Base-by-base conservation (phyloP, 805 yeast genomes). In the Kurtzmaniella cleridarum region DNA sequence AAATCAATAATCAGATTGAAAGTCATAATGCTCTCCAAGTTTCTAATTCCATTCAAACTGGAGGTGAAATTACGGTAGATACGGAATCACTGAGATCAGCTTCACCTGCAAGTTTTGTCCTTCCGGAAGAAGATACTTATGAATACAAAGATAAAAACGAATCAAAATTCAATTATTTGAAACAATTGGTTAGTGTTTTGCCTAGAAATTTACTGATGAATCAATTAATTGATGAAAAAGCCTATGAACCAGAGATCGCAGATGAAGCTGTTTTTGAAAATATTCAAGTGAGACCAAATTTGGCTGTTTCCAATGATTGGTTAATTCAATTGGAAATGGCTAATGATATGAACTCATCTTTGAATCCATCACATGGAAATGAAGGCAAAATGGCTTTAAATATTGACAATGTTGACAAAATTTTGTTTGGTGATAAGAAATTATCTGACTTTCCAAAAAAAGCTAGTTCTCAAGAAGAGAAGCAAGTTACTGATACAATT, bases 181-280 rank as follows among this genome's bases (percentile, higher is more conserved):
- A 57, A 36, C 64, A 59, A 30, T 46, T 66, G 30, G 60, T 64
- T 9, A 57, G 55, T 30, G 52, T 51, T 2, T 46, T 63, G 8
- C 71, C 72, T 1, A 45, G 51, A n/a, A 51, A 55, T 29, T 41
- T 50, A 15, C 53, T 53, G 46, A 54, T 57, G 48, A 47, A 51
- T 37, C 73, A 69, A 2, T 54, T 78, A 15, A 68, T 81, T 5
- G 67, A 73, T 35, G 85, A 81, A 46, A 81, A 78, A 49, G 83
- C 78, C 2, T 84, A 76, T 53, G 93, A 84, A 55, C 91, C 91
- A 0, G 77, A 78, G 71, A 55, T 73, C 52, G 28, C 48, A 1
- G 56, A 68, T 62, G 44, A 57, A 66, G 47, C 62, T 40, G 49
- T 53, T 29, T 50, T 69, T 53, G 57, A 59, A 30, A 47, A 35